Evolutionary conservation across 2,329 filamentous ascomycete species (phyloP), one percentile per base, ranked within the genome.

Genomic region (Aspergillus sp.): DNA sequence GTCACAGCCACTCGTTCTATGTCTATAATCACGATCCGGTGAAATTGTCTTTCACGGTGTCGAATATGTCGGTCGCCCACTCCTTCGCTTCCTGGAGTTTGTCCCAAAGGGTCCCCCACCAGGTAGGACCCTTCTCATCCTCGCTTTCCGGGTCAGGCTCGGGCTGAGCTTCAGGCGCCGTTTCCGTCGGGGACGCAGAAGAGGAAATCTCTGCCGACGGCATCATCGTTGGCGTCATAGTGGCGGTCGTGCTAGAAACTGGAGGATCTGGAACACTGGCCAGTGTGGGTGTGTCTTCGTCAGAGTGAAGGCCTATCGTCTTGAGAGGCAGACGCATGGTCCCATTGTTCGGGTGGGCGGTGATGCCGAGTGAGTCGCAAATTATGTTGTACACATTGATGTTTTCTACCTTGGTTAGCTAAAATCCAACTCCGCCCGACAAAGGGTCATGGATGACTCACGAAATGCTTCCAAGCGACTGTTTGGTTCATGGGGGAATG

Each of bases 361-460:
- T 75, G 59, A 98, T 80, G 11, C 89, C 88, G 25, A 98, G 78
- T 0, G 91, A 93, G 76, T 97, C 93, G 73, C 94, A 97, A 48
- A 98, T 78, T 63, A 98, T 91, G 70, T 96, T 96, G 78, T 98
- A 98, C 8, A 98, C 90, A 70, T 97, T 90, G 61, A 87, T 93
- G 66, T 98, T 98, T 85, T 97, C 90, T 94, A 68, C 23, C 5
- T 19, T 23, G 3, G 30, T 68, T 56, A 64, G 60, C 54, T 47
- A 3, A 30, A 23, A 8, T 13, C 2, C 6, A 13, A 36, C 25
- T 17, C 25, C 39, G 4, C 8, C 10, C 30, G 7, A 21, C 13
- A 11, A 15, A 17, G 13, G 25, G 21, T 17, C 15, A 5, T n/a
- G 7, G 32, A 23, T 8, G 15, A 59, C 90, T 85, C 84, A 93